Conservation (phyloP, 1,284 basidiomycete species). For the Earliella scabrosa region DNA sequence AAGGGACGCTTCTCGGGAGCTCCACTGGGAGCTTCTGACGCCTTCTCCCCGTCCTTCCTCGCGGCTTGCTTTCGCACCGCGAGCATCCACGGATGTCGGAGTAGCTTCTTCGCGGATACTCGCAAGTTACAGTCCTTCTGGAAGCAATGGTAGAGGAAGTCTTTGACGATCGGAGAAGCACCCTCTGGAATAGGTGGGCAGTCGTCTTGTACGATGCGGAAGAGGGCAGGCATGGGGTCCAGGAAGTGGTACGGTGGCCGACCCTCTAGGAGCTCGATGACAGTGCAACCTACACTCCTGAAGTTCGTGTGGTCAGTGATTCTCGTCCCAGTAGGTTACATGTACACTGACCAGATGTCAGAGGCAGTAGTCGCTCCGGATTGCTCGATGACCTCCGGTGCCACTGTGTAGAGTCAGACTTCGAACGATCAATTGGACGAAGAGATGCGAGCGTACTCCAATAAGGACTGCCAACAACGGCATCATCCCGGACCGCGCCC, state of each 20-base stretch:
- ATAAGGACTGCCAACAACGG: slow-evolving; percentile 96
- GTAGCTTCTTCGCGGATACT: slow-evolving; percentile 91
- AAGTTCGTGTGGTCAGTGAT: slow-evolving; percentile 7
- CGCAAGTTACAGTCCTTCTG: slow-evolving; percentile 97
- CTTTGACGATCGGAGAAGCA: slow-evolving; percentile 91
- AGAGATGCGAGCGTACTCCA: slow-evolving; percentile 73
- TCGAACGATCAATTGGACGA: slow-evolving; percentile 21
- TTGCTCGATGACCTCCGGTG: slow-evolving; percentile 97
- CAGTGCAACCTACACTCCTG: slow-evolving; percentile 94
- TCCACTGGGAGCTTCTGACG: slow-evolving; percentile 39
- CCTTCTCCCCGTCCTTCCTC: slow-evolving; percentile 42
- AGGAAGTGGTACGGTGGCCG: slow-evolving; percentile 96
- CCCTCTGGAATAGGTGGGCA: slow-evolving; percentile 95
- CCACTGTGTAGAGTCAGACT: slow-evolving; percentile 61
- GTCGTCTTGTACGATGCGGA: slow-evolving; percentile 97
- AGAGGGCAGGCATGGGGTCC: slow-evolving; percentile 97
- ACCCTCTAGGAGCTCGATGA: slow-evolving; percentile 95
- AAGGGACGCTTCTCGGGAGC: slow-evolving; percentile 54
- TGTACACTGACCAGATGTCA: slow-evolving; percentile 82
- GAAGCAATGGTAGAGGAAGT: slow-evolving; percentile 97
- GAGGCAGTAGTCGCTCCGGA: slow-evolving; percentile 95
- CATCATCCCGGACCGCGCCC: slow-evolving; percentile 78
- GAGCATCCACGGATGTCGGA: slow-evolving; percentile 96
- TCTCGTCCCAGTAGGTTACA: background rate
- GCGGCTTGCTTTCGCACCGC: slow-evolving; percentile 79